Base-by-base conservation (phyloP, 192 early-diverging fungal species). In the Helicostylum pulchrum region DNA sequence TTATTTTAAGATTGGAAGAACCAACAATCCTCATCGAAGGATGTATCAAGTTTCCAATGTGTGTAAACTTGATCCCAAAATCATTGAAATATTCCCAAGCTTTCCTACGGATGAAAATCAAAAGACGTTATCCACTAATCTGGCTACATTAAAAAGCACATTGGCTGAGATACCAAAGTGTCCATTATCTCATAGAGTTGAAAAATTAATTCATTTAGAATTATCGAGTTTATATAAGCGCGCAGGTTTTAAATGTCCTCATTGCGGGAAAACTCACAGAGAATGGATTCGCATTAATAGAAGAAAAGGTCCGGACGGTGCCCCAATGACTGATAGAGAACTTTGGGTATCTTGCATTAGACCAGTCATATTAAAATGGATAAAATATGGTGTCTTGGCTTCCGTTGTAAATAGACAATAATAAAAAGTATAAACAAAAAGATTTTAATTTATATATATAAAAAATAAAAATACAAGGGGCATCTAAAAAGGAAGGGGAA, bases 1-100 rank as follows among this genome's bases (percentile, higher is more conserved):
- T 14, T 59, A 59, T 45, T 59, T 59, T 11, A 59, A 59, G 19
- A 45, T 59, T 15, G 57, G 57, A 2, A 17, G 57, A 7, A 59
- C 57, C 3, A 44, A 21, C 3, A 26, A 59, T 15, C 57, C 57
- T 19, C 57, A 59, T 23, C n/a, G 43, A 26, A 21, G 57, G 6
- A 59, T 59, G 57, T 59, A 43, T 45, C 57, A 59, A 26, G 19
- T 59, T 14, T 14, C 19, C 8, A 20, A 59, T 4, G 36, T 6
- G 3, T 59, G 57, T 23, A 12, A 59, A 7, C 36, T 39, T 19
- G 39, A 44, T 7, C 57, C 57, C 20, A 59, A 17, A 19, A 59
- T 59, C 23, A 20, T 44, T 30, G 57, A 59, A 45, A 4, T 59
- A 39, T 59, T 59, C 11, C 57, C 57, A 7, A 45, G 57, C 7